Conservation (phyloP, 257 asterid genomes). For the Solanum arcanum region DNA sequence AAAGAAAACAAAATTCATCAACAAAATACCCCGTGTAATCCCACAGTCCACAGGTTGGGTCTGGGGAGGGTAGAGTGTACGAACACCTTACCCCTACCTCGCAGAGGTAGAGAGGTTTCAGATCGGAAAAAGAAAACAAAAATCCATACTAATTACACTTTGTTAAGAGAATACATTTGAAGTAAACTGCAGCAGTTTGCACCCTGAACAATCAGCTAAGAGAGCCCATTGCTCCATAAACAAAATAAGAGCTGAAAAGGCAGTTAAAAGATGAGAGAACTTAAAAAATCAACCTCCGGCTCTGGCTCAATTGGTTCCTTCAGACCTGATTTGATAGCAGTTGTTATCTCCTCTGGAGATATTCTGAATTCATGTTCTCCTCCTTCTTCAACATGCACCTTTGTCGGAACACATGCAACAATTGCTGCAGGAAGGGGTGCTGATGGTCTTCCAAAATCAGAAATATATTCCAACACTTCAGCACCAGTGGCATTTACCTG, state of each 20-base stretch:
- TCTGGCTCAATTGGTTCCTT: conserved; percentile 89
- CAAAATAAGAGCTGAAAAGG: background rate
- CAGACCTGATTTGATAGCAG: conserved; percentile 81
- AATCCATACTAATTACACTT: background rate
- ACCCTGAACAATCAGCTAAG: background rate
- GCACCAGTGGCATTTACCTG: conserved; percentile 96
- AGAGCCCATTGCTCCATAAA: background rate
- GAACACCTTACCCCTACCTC: background rate
- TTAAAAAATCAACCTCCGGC: conserved; percentile 63
- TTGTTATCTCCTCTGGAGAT: conserved; percentile 63
- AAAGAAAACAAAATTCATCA: background rate
- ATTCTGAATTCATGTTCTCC: conserved; percentile 89
- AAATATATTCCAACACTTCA: conserved; percentile 78
- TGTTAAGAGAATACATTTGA: background rate
- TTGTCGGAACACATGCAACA: conserved; percentile 92
- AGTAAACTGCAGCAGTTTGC: background rate
- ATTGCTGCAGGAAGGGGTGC: conserved; percentile 96
- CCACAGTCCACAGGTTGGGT: background rate
- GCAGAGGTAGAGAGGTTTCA: background rate
- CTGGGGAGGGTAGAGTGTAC: background rate
- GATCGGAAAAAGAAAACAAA: background rate
- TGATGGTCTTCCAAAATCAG: conserved; percentile 88
- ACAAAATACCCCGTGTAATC: background rate
- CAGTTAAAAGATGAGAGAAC: background rate
- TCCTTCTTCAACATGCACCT: conserved; percentile 68